Percentiles rank a stretch among this genome's conserved stretches.
Conservation (phyloP, 805 yeast species). For the Pichia nakasei region DNA sequence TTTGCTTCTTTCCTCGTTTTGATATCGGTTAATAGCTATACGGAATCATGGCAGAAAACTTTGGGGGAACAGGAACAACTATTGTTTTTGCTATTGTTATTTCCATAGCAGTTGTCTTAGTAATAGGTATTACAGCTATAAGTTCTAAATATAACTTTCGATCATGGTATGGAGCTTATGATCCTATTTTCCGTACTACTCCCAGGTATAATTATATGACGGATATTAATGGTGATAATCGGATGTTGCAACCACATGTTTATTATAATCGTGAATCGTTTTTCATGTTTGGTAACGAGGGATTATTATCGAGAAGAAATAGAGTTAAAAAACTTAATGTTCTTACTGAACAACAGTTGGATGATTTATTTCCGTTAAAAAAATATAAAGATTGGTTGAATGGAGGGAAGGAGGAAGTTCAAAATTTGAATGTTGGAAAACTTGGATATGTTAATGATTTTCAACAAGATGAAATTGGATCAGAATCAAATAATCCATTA, state of each 20-base stretch:
- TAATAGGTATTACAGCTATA: slow-evolving; percentile 48
- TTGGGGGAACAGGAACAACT: slow-evolving; percentile 48
- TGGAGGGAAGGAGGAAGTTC: slow-evolving; percentile 50
- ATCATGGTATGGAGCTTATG: slow-evolving; percentile 45
- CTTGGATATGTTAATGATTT: slow-evolving; percentile 31
- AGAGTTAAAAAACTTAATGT: slow-evolving; percentile 37
- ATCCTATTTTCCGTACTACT: slow-evolving; percentile 19
- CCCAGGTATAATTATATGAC: slow-evolving; percentile 11
- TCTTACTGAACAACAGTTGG: slow-evolving; percentile 41
- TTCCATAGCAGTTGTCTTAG: slow-evolving; percentile 52
- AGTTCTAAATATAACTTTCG: slow-evolving; percentile 52
- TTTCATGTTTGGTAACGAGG: slow-evolving; percentile 4
- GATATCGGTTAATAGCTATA: too few relatives aligned
- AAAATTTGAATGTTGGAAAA: slow-evolving; percentile 32
- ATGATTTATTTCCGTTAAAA: slow-evolving; percentile 47
- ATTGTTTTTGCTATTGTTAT: slow-evolving; percentile 56
- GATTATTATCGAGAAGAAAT: slow-evolving; percentile 22
- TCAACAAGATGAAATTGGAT: slow-evolving; percentile 23
- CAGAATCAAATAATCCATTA: neutral
- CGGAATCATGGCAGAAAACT: neutral
- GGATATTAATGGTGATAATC: slow-evolving; percentile 1
- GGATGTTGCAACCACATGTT: slow-evolving; percentile 8
- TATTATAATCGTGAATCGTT: slow-evolving; percentile 3
- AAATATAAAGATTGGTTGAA: slow-evolving; percentile 52
- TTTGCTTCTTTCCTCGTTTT: too few relatives aligned